phyloP scores from a whole-genome alignment of 2,329 filamentous ascomycete species.

The Cytospora piceicola region DNA sequence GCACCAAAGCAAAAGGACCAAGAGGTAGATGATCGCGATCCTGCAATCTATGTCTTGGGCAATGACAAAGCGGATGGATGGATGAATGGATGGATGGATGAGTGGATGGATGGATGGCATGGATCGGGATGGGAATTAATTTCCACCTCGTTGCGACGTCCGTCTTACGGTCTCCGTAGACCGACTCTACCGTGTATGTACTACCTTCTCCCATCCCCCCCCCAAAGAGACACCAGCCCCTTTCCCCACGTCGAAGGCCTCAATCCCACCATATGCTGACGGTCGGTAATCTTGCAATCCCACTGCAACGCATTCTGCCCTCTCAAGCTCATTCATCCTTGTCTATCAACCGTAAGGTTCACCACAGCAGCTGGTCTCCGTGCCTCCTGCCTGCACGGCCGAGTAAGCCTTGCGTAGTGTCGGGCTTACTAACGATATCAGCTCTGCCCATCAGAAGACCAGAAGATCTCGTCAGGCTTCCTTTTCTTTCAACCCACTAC shows the following conservation, averaged over 20 bases:
- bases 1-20: constrained; percentile 20
- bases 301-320: neutral
- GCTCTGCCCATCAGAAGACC: constrained; percentile 26
- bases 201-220: neutral
- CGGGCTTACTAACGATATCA: constrained; percentile 13
- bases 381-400: constrained; percentile 12
- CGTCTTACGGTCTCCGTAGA: constrained; percentile 13
- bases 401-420: constrained; percentile 24
- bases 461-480: neutral
- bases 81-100: too few relatives aligned
- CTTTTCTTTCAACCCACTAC: neutral
- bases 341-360: neutral
- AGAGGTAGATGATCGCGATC: constrained; percentile 20
- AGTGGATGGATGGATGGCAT: neutral
- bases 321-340: neutral
- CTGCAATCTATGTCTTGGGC: constrained; percentile 6
- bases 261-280: constrained; percentile 23
- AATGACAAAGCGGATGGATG: neutral
- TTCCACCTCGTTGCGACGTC: constrained; percentile 11
- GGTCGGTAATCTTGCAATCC: constrained; percentile 1
- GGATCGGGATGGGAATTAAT: neutral
- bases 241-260: constrained; percentile 20
- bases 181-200: neutral
- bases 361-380: neutral
- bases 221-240: neutral